Evolutionary conservation across 164 flowering plant genomes (phyloP).

Genomic region (Macadamia tetraphylla): DNA sequence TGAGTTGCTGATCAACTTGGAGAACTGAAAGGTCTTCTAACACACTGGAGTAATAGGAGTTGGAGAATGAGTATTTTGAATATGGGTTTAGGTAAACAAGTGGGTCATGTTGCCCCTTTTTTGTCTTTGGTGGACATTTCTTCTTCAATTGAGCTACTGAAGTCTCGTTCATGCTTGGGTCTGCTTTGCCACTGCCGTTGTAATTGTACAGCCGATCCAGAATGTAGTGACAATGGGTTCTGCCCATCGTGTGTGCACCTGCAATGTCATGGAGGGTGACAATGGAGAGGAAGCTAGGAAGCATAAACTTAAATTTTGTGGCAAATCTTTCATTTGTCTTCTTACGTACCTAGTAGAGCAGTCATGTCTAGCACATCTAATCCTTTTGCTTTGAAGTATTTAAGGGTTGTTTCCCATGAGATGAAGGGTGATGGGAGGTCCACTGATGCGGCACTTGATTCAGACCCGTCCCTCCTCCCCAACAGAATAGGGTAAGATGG

Average conservation of each 20-base stretch:
- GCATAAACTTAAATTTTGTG: too few species aligned
- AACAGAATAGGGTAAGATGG: slow-evolving; percentile 68
- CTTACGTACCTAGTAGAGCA: slow-evolving; percentile 56
- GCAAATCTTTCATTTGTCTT: background rate
- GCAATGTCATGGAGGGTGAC: background rate
- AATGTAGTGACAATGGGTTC: slow-evolving; percentile 53
- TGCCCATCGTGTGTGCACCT: slow-evolving; percentile 79
- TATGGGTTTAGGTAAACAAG: slow-evolving; percentile 47
- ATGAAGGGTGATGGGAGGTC: slow-evolving; percentile 72
- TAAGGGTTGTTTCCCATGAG: slow-evolving; percentile 34
- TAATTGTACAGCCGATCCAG: slow-evolving; percentile 60
- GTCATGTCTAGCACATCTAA: slow-evolving; percentile 46
- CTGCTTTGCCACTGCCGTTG: slow-evolving; percentile 48
- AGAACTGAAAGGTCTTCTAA: slow-evolving; percentile 37
- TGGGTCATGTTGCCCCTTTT: slow-evolving; percentile 32
- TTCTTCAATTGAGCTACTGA: slow-evolving; percentile 29
- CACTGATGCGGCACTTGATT: slow-evolving; percentile 43
- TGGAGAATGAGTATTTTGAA: slow-evolving; percentile 32
- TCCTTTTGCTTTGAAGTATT: slow-evolving; percentile 57
- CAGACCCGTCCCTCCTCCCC: slow-evolving; percentile 64
- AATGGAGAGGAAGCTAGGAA: too few species aligned
- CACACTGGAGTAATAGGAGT: slow-evolving; percentile 43
- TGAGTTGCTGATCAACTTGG: slow-evolving; percentile 57
- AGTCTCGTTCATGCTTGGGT: slow-evolving; percentile 47
- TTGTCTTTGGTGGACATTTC: slow-evolving; percentile 37